Evolutionary conservation across 1,284 basidiomycete genomes (phyloP).

Genomic region (Sporisorium graminicola): DNA sequence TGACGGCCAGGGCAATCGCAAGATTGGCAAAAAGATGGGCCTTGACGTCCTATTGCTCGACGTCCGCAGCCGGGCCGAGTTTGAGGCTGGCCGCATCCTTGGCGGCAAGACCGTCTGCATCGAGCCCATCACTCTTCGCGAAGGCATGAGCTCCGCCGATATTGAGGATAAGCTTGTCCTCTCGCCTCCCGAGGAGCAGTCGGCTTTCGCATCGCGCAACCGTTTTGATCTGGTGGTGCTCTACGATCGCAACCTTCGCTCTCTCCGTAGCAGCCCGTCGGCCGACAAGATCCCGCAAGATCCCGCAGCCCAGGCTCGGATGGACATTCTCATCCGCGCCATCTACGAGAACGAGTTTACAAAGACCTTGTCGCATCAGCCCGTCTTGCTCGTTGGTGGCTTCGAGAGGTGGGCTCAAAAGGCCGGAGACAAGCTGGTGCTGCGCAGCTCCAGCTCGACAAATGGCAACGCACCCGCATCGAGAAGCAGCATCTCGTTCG

Average conservation of each 20-base stretch:
- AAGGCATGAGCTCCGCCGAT: slow-evolving; percentile 76
- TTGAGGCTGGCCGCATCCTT: slow-evolving; percentile 80
- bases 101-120: slow-evolving; percentile 82
- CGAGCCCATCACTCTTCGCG: slow-evolving; percentile 72
- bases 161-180: slow-evolving; percentile 84
- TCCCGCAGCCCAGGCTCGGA: slow-evolving; percentile 38
- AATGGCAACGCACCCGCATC: background rate
- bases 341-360: slow-evolving; percentile 62
- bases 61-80: slow-evolving; percentile 82
- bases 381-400: slow-evolving; percentile 87
- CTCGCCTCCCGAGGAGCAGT: slow-evolving; percentile 79
- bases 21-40: slow-evolving; percentile 55
- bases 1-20: slow-evolving; percentile 50
- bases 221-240: slow-evolving; percentile 91
- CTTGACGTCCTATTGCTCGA: slow-evolving; percentile 80
- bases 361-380: slow-evolving; percentile 77
- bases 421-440: slow-evolving; percentile 74
- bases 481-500: slow-evolving; percentile 45
- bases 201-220: slow-evolving; percentile 82
- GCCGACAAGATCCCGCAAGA: slow-evolving; percentile 36
- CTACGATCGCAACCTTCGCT: slow-evolving; percentile 76
- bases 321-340: slow-evolving; percentile 50
- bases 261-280: slow-evolving; percentile 27
- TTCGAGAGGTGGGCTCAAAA: slow-evolving; percentile 84
- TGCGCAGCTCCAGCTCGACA: slow-evolving; percentile 53